Percentiles rank a stretch among this genome's conserved stretches.
Evolutionary conservation across 2,329 filamentous ascomycete species (phyloP).

Genomic region (Sporothrix protearum): DNA sequence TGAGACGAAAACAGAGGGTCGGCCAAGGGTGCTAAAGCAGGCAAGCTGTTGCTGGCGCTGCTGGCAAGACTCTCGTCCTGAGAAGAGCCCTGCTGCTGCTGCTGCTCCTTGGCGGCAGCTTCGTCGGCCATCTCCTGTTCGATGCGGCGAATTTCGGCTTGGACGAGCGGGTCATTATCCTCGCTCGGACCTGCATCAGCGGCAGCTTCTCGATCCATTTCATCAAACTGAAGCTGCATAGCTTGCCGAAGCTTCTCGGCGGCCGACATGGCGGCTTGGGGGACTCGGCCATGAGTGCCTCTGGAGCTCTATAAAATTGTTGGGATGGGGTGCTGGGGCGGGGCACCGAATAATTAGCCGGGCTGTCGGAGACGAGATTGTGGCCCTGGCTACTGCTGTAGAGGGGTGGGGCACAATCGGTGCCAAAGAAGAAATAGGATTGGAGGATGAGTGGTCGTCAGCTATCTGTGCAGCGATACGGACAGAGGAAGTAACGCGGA

Average conservation of each 20-base stretch:
- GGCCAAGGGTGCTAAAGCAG: background rate
- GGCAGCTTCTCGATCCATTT: background rate
- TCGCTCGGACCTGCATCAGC: background rate
- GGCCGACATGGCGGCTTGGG: background rate
- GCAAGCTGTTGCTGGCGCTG: background rate
- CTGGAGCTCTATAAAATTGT: background rate
- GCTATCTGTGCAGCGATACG: background rate
- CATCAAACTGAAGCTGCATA: background rate
- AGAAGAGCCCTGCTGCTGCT: background rate
- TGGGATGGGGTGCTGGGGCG: background rate
- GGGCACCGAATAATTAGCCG: background rate
- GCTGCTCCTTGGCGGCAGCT: background rate
- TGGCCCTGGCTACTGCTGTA: background rate
- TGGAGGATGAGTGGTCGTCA: background rate
- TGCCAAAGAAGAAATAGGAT: background rate
- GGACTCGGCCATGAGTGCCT: background rate
- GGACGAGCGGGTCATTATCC: slow-evolving; percentile 1
- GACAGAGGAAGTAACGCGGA: background rate
- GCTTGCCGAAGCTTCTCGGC: background rate
- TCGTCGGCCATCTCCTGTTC: background rate
- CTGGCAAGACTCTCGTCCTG: background rate
- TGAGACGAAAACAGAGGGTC: background rate
- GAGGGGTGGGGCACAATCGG: background rate
- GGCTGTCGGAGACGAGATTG: background rate
- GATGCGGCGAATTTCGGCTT: background rate